These are phyloP conservation scores for Ascodesmis nigricans DNA, from an alignment of 495 filamentous ascomycete species.

Conservation along the genomic window DNA sequence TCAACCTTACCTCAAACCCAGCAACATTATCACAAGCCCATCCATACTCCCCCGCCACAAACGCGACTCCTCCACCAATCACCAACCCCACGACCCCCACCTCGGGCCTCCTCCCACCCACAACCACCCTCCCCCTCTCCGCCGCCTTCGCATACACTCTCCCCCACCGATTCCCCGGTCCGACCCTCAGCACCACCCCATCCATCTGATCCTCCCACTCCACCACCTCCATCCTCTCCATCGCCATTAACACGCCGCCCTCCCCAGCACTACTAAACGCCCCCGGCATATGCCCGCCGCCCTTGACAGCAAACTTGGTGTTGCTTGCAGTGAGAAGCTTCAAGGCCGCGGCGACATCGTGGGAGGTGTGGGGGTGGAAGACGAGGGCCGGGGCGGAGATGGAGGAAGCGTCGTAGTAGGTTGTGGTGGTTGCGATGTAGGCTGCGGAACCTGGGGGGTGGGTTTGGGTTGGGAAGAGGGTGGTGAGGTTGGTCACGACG, in stretches of 20 bases:
- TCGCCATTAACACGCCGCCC: background rate
- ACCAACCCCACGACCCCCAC: too few species aligned
- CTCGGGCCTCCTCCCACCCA: conserved; percentile 29
- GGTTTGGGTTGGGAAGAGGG: background rate
- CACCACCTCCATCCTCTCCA: conserved; percentile 2
- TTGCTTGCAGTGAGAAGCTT: background rate
- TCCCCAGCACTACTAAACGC: conserved; percentile 11
- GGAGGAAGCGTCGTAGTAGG: too few species aligned
- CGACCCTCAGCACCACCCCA: conserved; percentile 27
- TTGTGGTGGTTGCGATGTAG: background rate
- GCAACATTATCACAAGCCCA: conserved; percentile 11
- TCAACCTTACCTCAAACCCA: conserved; percentile 13
- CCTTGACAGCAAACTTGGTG: conserved; percentile 27
- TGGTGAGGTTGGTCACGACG: too few species aligned
- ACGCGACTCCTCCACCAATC: conserved; percentile 7
- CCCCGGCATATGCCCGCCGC: conserved; percentile 26
- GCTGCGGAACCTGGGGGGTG: background rate
- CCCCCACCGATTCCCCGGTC: conserved; percentile 31
- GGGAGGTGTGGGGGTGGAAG: conserved; percentile 3
- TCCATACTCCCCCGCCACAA: conserved; percentile 2
- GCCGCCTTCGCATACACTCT: conserved; percentile 29
- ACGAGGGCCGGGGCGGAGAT: background rate
- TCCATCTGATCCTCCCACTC: too few species aligned
- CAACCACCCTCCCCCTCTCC: conserved; percentile 25
- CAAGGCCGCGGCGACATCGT: background rate